Evolutionary conservation across 257 asterid genomes (phyloP), one percentile per base, ranked within the genome.

Genomic region (Handroanthus guayacan): DNA sequence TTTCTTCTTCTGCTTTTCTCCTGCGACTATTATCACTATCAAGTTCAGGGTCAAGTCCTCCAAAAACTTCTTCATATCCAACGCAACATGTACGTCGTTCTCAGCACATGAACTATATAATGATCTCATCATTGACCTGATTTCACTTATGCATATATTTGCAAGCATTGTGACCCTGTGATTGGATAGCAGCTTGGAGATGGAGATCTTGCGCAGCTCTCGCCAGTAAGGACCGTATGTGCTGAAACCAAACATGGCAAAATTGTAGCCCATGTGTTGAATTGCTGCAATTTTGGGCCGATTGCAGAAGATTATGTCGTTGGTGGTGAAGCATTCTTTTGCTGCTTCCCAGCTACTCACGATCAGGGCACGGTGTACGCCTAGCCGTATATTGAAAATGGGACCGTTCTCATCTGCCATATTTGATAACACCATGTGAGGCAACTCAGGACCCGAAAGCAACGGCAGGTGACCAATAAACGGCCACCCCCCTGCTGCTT

Each of bases 341-440:
- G 79, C 82, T 2, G 75, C 13, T 2, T 73, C 74, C 5, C 20
- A 62, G 36, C 58, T 56, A 62, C 80, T 82, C 1, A 82, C 80
- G 0, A 73, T 67, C 11, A 78, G 4, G 34, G 56, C 63, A 1
- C 55, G 44, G 5, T 70, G 80, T 8, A 61, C 17, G 0, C 85
- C 85, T 12, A 73, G 17, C 51, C 69, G 67, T 39, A 77, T 54
- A 48, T 39, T 77, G 82, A 82, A 82, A 17, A 82, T 67, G 0
- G 85, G 67, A 0, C 85, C 82, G 2, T 73, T 62, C 34, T 77
- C 73, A 10, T 82, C 78, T 0, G 85, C 82, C 31, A 77, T 10
- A 10, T 52, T 3, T 1, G 69, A 68, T 9, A 82, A 25, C 10
- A 16, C 61, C 16, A 51, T 45, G 43, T 77, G 47, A 14, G 10